These are phyloP conservation scores for Fusarium sp. DNA, from an alignment of 2,329 filamentous ascomycete species.

Conservation along the genomic window DNA sequence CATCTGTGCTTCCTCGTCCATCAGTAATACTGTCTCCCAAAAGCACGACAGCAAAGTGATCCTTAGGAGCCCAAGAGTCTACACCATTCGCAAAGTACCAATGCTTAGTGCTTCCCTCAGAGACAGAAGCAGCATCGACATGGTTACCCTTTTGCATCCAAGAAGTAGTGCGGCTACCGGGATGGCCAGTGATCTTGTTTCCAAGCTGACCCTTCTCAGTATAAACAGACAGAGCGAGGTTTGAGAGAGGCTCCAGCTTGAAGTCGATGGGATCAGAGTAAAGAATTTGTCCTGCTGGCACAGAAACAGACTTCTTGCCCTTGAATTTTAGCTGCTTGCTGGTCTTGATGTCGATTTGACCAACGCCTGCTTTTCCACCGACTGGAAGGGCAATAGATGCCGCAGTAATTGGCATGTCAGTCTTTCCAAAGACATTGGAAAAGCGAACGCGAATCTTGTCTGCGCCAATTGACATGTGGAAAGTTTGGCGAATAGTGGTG, in stretches of 20 bases:
- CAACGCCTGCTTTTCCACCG: slow-evolving; percentile 17
- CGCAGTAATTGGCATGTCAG: slow-evolving; percentile 19
- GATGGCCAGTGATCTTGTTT: slow-evolving; percentile 32
- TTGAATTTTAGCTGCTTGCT: slow-evolving; percentile 18
- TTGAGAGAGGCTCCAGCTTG: slow-evolving; percentile 22
- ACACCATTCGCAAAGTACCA: slow-evolving; percentile 36
- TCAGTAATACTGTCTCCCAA: slow-evolving; percentile 37
- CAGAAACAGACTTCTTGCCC: slow-evolving; percentile 16
- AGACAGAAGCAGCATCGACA: slow-evolving; percentile 29
- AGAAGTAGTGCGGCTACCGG: slow-evolving; percentile 35
- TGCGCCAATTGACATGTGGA: slow-evolving; percentile 25
- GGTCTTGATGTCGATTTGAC: slow-evolving; percentile 21
- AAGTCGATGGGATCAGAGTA: slow-evolving; percentile 33
- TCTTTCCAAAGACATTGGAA: slow-evolving; percentile 36
- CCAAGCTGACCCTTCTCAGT: slow-evolving; percentile 26
- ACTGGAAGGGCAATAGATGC: slow-evolving; percentile 25
- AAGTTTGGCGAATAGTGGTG: slow-evolving; percentile 30
- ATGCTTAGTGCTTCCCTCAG: slow-evolving; percentile 27
- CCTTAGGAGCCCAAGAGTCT: slow-evolving; percentile 21
- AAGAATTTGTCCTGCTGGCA: slow-evolving; percentile 10
- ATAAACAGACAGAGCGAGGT: slow-evolving; percentile 31
- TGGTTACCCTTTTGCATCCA: slow-evolving; percentile 35
- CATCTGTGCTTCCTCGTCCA: slow-evolving; percentile 35
- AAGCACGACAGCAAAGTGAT: slow-evolving; percentile 32
- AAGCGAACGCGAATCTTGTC: slow-evolving; percentile 28